These are phyloP conservation scores for Cyberlindnera nakhonratchasimensis DNA, from an alignment of 805 yeast genomes.

Conservation along the genomic window DNA sequence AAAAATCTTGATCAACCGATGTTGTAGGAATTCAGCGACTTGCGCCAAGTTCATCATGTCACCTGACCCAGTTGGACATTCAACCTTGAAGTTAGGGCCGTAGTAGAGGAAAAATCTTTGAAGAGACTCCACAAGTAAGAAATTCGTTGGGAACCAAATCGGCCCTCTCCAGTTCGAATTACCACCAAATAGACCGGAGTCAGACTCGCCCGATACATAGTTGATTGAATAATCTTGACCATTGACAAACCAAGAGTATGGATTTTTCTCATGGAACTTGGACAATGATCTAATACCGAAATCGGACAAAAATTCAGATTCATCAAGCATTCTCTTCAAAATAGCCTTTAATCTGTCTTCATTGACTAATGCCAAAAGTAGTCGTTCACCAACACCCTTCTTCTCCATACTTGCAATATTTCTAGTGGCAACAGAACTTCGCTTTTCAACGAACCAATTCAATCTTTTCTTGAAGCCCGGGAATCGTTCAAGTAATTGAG, in stretches of 20 bases:
- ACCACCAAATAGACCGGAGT: conserved; percentile 93
- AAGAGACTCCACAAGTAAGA: conserved; percentile 78
- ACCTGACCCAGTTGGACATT: conserved; percentile 86
- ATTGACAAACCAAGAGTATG: conserved; percentile 79
- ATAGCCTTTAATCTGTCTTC: conserved; percentile 76
- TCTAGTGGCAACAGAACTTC: conserved; percentile 65
- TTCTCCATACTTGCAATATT: conserved; percentile 80
- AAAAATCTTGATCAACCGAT: conserved; percentile 75
- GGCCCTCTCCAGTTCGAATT: conserved; percentile 98
- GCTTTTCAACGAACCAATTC: conserved; percentile 77
- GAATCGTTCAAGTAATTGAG: conserved; percentile 70
- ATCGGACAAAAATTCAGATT: conserved; percentile 76
- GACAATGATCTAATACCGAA: conserved; percentile 89
- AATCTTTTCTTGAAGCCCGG: conserved; percentile 81
- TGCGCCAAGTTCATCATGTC: conserved; percentile 72
- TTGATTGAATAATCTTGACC: conserved; percentile 67
- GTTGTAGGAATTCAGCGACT: conserved; percentile 88
- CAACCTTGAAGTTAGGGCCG: conserved; percentile 80
- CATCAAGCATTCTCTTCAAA: conserved; percentile 78
- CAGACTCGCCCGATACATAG: conserved; percentile 85
- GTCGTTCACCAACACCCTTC: conserved; percentile 77
- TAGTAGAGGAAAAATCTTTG: conserved; percentile 86
- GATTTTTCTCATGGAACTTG: conserved; percentile 78
- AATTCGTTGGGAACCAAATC: conserved; percentile 93
- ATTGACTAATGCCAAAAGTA: conserved; percentile 74